phyloP scores from a whole-genome alignment of 805 yeast species.

The Candida krabiensis region DNA sequence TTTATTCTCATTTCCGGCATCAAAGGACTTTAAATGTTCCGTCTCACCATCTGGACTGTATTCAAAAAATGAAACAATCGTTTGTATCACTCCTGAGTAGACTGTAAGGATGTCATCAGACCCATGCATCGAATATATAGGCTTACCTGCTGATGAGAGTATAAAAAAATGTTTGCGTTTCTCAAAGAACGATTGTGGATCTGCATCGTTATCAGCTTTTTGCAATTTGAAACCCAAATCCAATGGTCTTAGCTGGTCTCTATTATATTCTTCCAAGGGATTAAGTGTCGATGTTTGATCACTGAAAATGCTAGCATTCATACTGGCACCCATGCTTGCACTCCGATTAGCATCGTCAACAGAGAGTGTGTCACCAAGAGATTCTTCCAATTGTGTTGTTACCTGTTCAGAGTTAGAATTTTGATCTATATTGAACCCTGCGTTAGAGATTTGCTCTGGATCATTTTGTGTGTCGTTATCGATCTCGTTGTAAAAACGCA shows the following conservation, averaged over 20 bases:
- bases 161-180: slow-evolving; percentile 71
- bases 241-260: slow-evolving; percentile 13
- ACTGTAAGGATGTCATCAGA: slow-evolving; percentile 65
- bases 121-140: slow-evolving; percentile 78
- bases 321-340: slow-evolving; percentile 16
- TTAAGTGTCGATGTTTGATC: slow-evolving; percentile 18
- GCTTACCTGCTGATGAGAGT: slow-evolving; percentile 84
- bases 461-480: slow-evolving; percentile 7
- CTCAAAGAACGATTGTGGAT: slow-evolving; percentile 32
- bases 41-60: slow-evolving; percentile 34
- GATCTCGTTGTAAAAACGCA: slow-evolving; percentile 5
- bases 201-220: slow-evolving; percentile 28
- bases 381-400: not conserved
- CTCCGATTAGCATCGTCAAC: slow-evolving; percentile 10
- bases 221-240: slow-evolving; percentile 24
- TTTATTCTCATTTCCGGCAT: slow-evolving; percentile 39
- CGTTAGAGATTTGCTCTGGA: not conserved
- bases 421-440: slow-evolving; percentile 9
- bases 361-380: slow-evolving; percentile 7
- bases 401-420: slow-evolving; percentile 3
- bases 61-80: slow-evolving; percentile 71
- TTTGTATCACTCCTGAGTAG: slow-evolving; percentile 78
- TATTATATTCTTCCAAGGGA: slow-evolving; percentile 2
- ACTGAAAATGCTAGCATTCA: slow-evolving; percentile 24
- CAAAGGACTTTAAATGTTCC: slow-evolving; percentile 49